phyloP scores from a whole-genome alignment of 1,284 basidiomycete species.

The Puccinia hordei region DNA sequence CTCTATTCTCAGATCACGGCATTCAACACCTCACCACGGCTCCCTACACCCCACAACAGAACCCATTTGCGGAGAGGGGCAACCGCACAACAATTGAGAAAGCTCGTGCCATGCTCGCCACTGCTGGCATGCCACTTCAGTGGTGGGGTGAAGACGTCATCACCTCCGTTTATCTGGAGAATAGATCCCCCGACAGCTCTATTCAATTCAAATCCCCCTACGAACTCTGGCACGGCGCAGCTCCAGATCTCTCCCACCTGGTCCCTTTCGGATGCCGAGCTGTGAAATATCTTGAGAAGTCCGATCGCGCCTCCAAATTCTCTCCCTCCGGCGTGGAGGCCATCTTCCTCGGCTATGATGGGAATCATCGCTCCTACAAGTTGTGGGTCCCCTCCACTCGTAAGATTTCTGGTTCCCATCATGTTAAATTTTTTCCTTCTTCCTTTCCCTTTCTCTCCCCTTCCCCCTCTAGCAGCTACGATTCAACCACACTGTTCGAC shows the following conservation, averaged over 20 bases:
- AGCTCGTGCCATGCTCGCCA: constrained; percentile 56
- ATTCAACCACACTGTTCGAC: too few species aligned
- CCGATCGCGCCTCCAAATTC: not conserved
- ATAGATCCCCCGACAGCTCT: not conserved
- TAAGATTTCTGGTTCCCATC: not conserved
- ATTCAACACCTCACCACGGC: constrained; percentile 58
- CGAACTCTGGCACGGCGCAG: not conserved
- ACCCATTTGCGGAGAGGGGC: constrained; percentile 36
- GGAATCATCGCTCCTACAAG: not conserved
- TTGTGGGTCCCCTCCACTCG: not conserved
- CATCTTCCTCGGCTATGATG: not conserved
- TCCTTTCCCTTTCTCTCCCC: not conserved
- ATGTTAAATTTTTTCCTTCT: not conserved
- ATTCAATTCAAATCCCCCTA: not conserved
- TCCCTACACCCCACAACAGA: constrained; percentile 60
- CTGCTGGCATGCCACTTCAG: constrained; percentile 16
- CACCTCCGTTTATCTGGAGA: not conserved
- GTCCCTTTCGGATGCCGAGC: not conserved
- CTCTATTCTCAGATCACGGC: constrained; percentile 56
- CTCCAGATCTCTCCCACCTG: not conserved
- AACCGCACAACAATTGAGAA: constrained; percentile 57
- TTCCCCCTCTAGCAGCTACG: too few species aligned
- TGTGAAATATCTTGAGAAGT: not conserved
- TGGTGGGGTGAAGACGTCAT: not conserved
- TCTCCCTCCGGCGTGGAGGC: not conserved